Evolutionary conservation across 2,329 filamentous ascomycete species (phyloP), one percentile per base, ranked within the genome.

Genomic region (Clonostachys sp.): DNA sequence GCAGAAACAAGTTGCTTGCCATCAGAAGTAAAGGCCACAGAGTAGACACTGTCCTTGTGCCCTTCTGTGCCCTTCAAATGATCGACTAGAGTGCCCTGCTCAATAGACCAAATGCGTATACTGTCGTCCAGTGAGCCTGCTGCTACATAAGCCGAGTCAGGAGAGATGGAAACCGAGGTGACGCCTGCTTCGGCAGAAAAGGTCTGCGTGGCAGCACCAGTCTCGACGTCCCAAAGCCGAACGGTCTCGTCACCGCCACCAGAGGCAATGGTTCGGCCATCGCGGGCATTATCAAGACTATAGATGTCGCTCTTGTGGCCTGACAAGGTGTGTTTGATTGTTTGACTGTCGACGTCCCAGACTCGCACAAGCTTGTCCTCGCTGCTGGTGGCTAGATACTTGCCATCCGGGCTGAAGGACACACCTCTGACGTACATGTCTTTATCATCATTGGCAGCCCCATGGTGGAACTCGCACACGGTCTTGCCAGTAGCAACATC

Each of bases 301-400:
- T 97, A 97, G 53, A 99, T 99, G 56, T 99, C 94, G 68, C 97
- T 92, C 68, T 99, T 94, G 68, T 99, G 94, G 20, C 94, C 94
- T 14, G 85, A 80, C 70, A 99, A 97, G 39, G 89, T 89, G 63
- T 94, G 90, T 60, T 91, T 89, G 63, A 99, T 97, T 8, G 82
- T 84, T 57, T 90, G 81, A 48, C 74, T 80, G 47, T 80, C 77
- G 57, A 99, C 97, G 65, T 99, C 94, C 94, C 94, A 99, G 45
- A 99, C 90, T 87, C 91, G 56, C 24, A 99, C 97, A 60, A 96
- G 81, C 74, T 96, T 97, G 70, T 99, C 94, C 66, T 99, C 94
- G 3, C 94, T 94, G 63, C 94, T 94, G 14, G 94, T 99, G 6
- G 94, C 94, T 35, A 99, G 80, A 59, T 90, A 96, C 61, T 87